Evolutionary conservation across 805 yeast genomes (phyloP), one percentile per base, ranked within the genome.

Genomic region (Myxozyma sirexii): DNA sequence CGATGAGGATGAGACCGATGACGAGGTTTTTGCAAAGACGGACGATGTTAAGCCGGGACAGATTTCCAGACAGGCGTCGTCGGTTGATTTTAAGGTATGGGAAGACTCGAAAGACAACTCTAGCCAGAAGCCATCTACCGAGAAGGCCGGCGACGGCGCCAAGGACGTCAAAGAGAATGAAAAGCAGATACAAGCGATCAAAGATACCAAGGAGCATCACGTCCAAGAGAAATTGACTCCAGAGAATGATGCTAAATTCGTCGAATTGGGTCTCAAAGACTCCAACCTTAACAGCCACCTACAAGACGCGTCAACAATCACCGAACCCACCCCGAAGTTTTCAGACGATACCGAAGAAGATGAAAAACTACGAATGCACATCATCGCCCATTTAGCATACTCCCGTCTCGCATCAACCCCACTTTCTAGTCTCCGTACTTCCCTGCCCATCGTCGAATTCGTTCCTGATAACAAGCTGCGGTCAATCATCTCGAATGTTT

Each of bases 391-490:
- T 72, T 78, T 93, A 59, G 97, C 98, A 15, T 94, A 88, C 74
- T 88, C 97, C 3, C 82, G 97, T 59, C 80, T 90, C 23, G 83
- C 91, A 24, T 92, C 94, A 41, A 89, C 96, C 0, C 97, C 98
- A 4, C 78, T 93, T n/a, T 80, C 88, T 6, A 80, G 81, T 45
- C 76, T 93, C 57, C 82, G 80, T 51, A 77, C 82, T n/a, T 84
- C 89, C 24, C 82, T 86, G 3, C 66, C 66, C 4, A 56, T 53
- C 21, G 33, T 53, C n/a, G 42, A 37, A 26, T 76, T 82, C 4
- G 71, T 74, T 47, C 60, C 59, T 13, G 56, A 62, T 48, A 63
- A 62, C 31, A 77, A 78, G 58, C 73, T 83, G 13, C 77, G 82
- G 46, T 71, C 71, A 19, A 69, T 83, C 6, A 77, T 85, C 45